A percentile compares a stretch with the other conserved stretches of the same genome.
These are phyloP conservation scores for Rubroshorea leprosula DNA, from an alignment of 345 rosid genomes.

Conservation along the genomic window DNA sequence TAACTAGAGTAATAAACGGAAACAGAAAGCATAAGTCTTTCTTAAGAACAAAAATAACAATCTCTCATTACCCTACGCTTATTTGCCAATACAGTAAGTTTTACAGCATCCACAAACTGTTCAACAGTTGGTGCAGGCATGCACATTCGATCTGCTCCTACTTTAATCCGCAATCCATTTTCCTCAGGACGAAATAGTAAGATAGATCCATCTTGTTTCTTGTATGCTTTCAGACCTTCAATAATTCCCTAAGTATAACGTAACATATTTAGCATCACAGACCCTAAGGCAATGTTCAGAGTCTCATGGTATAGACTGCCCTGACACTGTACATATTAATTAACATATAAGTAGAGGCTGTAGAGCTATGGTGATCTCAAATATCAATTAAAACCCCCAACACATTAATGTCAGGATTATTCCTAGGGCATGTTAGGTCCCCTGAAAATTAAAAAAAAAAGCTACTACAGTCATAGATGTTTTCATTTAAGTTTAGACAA, in stretches of 20 bases:
- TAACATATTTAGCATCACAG: not conserved
- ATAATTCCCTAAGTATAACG: constrained; percentile 18
- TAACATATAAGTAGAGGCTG: not conserved
- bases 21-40: not conserved
- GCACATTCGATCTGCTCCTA: constrained; percentile 29
- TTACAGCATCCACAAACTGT: constrained; percentile 32
- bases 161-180: constrained; percentile 20
- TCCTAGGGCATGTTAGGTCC: no score
- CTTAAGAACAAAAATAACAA: no score
- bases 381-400: no score
- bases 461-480: no score
- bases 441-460: no score
- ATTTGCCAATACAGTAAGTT: constrained; percentile 23
- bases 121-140: constrained; percentile 30
- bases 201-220: constrained; percentile 25
- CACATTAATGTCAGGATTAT: no score
- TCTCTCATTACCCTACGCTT: constrained; percentile 34
- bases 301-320: not conserved
- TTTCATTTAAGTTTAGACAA: no score
- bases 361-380: no score
- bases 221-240: constrained; percentile 30
- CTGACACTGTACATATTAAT: not conserved
- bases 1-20: not conserved
- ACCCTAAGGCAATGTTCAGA: no score
- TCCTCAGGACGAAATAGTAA: constrained; percentile 29